Evolutionary conservation across 768 basidiomycete genomes (phyloP), one percentile per base, ranked within the genome.

Genomic region (Suillus americanus): DNA sequence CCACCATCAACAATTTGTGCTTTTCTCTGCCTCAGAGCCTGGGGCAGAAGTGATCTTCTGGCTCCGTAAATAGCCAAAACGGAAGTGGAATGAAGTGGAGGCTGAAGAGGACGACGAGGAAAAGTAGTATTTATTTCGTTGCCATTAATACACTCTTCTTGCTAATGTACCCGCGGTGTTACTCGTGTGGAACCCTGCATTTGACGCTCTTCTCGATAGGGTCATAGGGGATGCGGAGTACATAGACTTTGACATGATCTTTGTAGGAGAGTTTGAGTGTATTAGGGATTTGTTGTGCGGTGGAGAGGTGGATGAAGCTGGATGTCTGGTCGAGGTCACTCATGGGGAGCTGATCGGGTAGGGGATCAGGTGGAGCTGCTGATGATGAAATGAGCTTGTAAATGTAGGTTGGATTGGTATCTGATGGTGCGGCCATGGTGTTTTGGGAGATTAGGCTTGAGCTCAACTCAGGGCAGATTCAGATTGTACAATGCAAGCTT

Each of bases 381-480:
- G 80, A 75, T 48, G 77, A 70, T 14, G 81, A 78, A 38, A 88
- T 73, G 65, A 90, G 81, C 68, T 89, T 90, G 79, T 89, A 90
- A 66, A 89, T 61, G 72, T 86, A 87, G 3, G 77, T 81, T 5
- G 85, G 87, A 51, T 62, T 43, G 55, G 60, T 33, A 43, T 54
- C 53, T 35, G 35, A 35, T 35, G 35, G 35, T 35, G 35, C 9
- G 35, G 35, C 35, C 35, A 35, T 38, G n/a, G 18, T 25, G 33
- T 33, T n/a, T 37, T n/a, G 35, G 18, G 35, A 37, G 23, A 63
- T 48, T 38, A 33, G 28, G 18, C n/a, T 37, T 61, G 13, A 48
- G 23, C 13, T 48, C 23, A 2, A 25, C 48, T 48, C 13, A 4
- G 23, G 48, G 5, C 13, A 13, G 23, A 48, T 14, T 48, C 13